Conservation (phyloP, 495 filamentous ascomycete species). For the Chaetomium cochliodes region DNA sequence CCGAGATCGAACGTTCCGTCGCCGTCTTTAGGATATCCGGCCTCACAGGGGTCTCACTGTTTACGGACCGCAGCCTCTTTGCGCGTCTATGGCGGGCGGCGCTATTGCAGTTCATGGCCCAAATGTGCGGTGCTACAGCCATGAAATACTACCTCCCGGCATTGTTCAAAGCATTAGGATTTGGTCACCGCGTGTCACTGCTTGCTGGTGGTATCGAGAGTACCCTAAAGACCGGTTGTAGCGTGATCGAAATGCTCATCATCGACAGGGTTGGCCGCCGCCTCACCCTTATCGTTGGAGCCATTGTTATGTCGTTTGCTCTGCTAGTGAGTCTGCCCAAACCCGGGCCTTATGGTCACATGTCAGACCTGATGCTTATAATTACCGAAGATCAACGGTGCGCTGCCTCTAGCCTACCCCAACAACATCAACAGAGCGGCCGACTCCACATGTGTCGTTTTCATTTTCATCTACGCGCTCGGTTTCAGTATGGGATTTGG, state of each 20-base stretch:
- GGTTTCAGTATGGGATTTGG: slow-evolving; percentile 59
- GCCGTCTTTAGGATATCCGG: slow-evolving; percentile 34
- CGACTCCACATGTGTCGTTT: slow-evolving; percentile 54
- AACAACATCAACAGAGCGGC: slow-evolving; percentile 49
- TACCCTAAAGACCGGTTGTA: slow-evolving; percentile 53
- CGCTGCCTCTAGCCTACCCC: slow-evolving; percentile 51
- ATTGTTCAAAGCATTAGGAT: slow-evolving; percentile 48
- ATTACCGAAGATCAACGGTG: slow-evolving; percentile 50
- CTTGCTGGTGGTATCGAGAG: slow-evolving; percentile 52
- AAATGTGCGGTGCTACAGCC: slow-evolving; percentile 54
- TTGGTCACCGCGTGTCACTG: slow-evolving; percentile 45
- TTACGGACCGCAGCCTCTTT: slow-evolving; percentile 42
- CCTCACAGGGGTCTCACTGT: slow-evolving; percentile 40
- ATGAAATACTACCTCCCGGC: slow-evolving; percentile 58
- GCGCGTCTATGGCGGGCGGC: slow-evolving; percentile 48
- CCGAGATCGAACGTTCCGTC: slow-evolving; percentile 41
- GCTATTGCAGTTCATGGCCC: slow-evolving; percentile 54
- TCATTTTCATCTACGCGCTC: slow-evolving; percentile 58
- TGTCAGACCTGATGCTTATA: not conserved
- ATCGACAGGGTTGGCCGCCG: slow-evolving; percentile 50
- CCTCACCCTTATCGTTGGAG: slow-evolving; percentile 45
- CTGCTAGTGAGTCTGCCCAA: slow-evolving; percentile 42
- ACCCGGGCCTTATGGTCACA: not conserved
- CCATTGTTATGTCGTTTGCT: slow-evolving; percentile 47
- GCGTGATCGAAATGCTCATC: slow-evolving; percentile 50